These are phyloP conservation scores for Trichoderma arundinaceum DNA, from an alignment of 2,329 filamentous ascomycete species.

Conservation along the genomic window DNA sequence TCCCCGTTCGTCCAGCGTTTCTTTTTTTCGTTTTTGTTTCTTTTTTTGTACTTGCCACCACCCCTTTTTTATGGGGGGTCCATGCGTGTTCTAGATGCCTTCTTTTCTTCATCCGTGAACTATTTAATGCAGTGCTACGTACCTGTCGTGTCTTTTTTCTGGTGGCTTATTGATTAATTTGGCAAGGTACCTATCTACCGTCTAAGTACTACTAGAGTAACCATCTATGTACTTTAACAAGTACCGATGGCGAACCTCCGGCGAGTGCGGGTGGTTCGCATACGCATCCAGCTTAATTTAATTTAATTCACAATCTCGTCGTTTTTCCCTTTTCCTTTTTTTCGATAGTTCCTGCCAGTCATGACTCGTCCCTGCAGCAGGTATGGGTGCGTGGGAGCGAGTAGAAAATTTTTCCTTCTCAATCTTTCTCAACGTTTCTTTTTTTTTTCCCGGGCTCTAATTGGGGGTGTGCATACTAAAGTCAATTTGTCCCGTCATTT, in stretches of 20 bases:
- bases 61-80: too few species aligned
- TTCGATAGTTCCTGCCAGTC: not conserved
- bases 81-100: too few species aligned
- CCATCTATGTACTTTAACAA: not conserved
- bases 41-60: not conserved
- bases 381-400: not conserved
- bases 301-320: constrained; percentile 4
- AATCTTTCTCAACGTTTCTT: not conserved
- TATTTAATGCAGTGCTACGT: not conserved
- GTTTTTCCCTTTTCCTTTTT: not conserved
- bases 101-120: not conserved
- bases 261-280: not conserved
- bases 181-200: not conserved
- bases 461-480: too few species aligned
- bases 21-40: not conserved
- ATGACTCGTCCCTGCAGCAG: constrained; percentile 25
- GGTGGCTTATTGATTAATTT: not conserved
- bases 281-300: not conserved
- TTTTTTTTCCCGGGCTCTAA: too few species aligned
- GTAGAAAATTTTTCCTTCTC: not conserved
- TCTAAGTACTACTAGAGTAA: not conserved
- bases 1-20: constrained; percentile 33
- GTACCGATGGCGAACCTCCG: not conserved
- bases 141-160: not conserved
- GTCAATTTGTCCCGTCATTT: too few species aligned